A percentile compares a stretch with the other conserved stretches of the same genome.
phyloP scores from a whole-genome alignment of 2,329 filamentous ascomycete species.

The Colletotrichum filicis region DNA sequence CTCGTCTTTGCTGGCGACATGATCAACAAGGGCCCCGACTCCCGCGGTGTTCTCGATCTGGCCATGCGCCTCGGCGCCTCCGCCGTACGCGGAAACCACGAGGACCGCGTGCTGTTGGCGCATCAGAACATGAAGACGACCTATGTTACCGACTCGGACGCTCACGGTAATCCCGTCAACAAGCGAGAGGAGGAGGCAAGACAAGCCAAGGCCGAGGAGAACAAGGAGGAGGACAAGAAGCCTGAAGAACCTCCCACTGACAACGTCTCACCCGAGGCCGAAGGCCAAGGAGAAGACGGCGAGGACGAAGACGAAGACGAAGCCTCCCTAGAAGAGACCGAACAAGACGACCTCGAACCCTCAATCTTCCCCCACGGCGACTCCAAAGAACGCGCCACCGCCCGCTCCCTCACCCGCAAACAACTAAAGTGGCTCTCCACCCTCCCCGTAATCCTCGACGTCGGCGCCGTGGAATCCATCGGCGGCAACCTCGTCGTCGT shows the following conservation, averaged over 20 bases:
- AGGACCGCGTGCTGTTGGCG: slow-evolving; percentile 83
- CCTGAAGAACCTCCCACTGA: slow-evolving; percentile 37
- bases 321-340: slow-evolving; percentile 8
- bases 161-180: slow-evolving; percentile 36
- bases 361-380: slow-evolving; percentile 47
- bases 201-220: slow-evolving; percentile 1
- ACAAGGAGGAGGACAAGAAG: background rate
- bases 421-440: slow-evolving; percentile 76
- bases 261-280: slow-evolving; percentile 39
- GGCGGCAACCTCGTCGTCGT: slow-evolving; percentile 72
- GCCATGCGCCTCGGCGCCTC: slow-evolving; percentile 80
- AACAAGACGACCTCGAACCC: slow-evolving; percentile 34
- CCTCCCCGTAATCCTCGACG: slow-evolving; percentile 81
- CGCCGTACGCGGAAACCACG: slow-evolving; percentile 91
- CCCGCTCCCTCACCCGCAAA: slow-evolving; percentile 61
- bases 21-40: slow-evolving; percentile 89
- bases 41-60: slow-evolving; percentile 78
- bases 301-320: slow-evolving; percentile 40
- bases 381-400: slow-evolving; percentile 61
- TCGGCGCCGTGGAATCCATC: slow-evolving; percentile 68
- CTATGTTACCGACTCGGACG: slow-evolving; percentile 38
- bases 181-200: slow-evolving; percentile 40
- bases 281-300: slow-evolving; percentile 32
- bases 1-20: slow-evolving; percentile 82
- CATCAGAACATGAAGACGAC: slow-evolving; percentile 55